Conservation (phyloP, 1,284 basidiomycete genomes). For the Cryptococcus hybrid region DNA sequence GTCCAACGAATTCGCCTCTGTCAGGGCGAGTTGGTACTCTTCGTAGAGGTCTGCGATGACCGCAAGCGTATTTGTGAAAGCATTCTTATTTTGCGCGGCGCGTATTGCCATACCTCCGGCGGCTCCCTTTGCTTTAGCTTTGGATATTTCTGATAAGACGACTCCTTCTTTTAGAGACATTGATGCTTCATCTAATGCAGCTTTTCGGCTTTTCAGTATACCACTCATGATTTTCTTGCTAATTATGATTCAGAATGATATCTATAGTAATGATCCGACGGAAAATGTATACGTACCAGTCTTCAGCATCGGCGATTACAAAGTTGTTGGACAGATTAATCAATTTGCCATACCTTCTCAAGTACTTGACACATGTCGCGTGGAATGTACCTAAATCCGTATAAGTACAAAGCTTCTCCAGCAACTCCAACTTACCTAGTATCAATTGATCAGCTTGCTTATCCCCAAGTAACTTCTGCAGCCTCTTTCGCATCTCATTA, state of each 20-base stretch:
- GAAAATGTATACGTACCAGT: constrained; percentile 58
- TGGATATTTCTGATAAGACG: constrained; percentile 68
- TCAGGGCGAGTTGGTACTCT: constrained; percentile 66
- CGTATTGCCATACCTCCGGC: constrained; percentile 54
- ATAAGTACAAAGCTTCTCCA: not conserved
- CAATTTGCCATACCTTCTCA: constrained; percentile 64
- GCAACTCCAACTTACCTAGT: constrained; percentile 48
- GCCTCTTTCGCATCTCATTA: constrained; percentile 77
- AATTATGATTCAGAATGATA: not conserved
- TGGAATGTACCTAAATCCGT: constrained; percentile 73
- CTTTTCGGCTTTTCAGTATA: constrained; percentile 61
- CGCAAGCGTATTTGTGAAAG: constrained; percentile 29
- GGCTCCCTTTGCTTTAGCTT: constrained; percentile 71
- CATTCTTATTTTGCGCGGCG: constrained; percentile 30
- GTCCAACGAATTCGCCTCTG: constrained; percentile 70
- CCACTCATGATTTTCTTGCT: constrained; percentile 71
- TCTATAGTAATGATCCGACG: not conserved
- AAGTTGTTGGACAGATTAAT: constrained; percentile 72
- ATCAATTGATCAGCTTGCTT: constrained; percentile 61
- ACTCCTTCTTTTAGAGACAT: constrained; percentile 62
- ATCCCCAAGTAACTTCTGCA: constrained; percentile 69
- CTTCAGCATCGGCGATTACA: constrained; percentile 77
- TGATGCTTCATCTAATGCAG: constrained; percentile 54
- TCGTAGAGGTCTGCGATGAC: constrained; percentile 57
- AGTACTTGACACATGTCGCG: constrained; percentile 67